Evolutionary conservation across 164 flowering plant genomes (phyloP).

Genomic region (Dillenia turbinata): DNA sequence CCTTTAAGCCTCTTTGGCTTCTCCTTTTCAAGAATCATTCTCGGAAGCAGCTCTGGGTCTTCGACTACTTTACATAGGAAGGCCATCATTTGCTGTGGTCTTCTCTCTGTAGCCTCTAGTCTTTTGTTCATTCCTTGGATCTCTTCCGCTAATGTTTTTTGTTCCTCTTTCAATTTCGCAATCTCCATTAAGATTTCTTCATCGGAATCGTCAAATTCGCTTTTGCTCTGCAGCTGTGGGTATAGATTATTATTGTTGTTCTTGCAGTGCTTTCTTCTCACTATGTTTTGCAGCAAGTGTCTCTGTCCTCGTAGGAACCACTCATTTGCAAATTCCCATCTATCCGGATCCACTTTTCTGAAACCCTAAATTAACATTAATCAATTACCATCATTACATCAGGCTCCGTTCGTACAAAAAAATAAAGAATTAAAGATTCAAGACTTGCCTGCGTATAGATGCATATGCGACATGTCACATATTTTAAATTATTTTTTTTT

Average conservation of each 20-base stretch:
- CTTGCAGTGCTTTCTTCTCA: constrained; percentile 38
- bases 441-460: no score
- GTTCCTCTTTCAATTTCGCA: constrained; percentile 56
- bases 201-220: constrained; percentile 29
- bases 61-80: constrained; percentile 64
- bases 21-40: constrained; percentile 46
- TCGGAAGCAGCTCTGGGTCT: constrained; percentile 61
- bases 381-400: no score
- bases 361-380: constrained; percentile 48
- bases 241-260: constrained; percentile 1
- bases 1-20: constrained; percentile 6
- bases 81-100: constrained; percentile 90
- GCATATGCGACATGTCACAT: no score
- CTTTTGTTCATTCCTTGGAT: constrained; percentile 55
- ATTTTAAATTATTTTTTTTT: no score
- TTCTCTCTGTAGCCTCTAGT: constrained; percentile 64
- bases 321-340: constrained; percentile 89
- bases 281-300: constrained; percentile 59
- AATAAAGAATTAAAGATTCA: no score
- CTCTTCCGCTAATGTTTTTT: constrained; percentile 49
- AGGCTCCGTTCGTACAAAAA: no score
- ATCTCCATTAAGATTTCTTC: constrained; percentile 53
- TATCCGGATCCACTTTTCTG: constrained; percentile 77
- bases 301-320: constrained; percentile 76
- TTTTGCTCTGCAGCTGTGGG: not conserved